Evolutionary conservation across 1,284 basidiomycete genomes (phyloP), one percentile per base, ranked within the genome.

Genomic region (Pascua sp.): DNA sequence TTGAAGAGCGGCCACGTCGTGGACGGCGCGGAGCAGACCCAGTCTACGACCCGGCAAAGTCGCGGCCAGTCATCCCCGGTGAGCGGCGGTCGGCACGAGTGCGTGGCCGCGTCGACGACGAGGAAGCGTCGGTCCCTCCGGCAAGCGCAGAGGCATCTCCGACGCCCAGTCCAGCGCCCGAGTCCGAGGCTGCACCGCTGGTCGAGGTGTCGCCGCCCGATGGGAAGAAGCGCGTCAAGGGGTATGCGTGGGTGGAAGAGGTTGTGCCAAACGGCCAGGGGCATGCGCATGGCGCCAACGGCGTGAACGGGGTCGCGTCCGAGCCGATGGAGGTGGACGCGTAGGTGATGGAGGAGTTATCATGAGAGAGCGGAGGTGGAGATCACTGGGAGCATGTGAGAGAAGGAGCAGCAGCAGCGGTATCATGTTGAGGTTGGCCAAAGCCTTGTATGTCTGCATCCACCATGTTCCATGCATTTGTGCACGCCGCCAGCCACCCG

Each of bases 71-170:
- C 24, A 73, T 75, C 17, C 73, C 72, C 0, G 72, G 73, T 11
- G 73, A 75, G 55, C 58, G 72, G 17, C 55, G 65, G 18, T 72
- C 69, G 1, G 67, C 67, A 2, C 61, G 72, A 18, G 48, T 64
- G 12, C 51, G 50, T 11, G 51, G 46, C 2, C 55, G 53, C 3
- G 52, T 41, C 11, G 59, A 49, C 16, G 46, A 43, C 11, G 61
- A 59, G 15, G 53, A 55, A 4, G 46, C 38, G 13, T 32, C 50
- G n/a, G 37, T 51, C 32, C 41, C 38, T 36, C 42, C 39, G 43
- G 49, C 17, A 3, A 48, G 50, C 11, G 32, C 53, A 8, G 37
- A 38, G 24, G 24, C 24, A 4, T 42, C 51, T 17, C 41, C 48
- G 5, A 32, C 47, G 17, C 16, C 55, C 2, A 54, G 52, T 42